Evolutionary conservation across 2,329 filamentous ascomycete species (phyloP), one percentile per base, ranked within the genome.

Genomic region (Trichoderma oligosporum): DNA sequence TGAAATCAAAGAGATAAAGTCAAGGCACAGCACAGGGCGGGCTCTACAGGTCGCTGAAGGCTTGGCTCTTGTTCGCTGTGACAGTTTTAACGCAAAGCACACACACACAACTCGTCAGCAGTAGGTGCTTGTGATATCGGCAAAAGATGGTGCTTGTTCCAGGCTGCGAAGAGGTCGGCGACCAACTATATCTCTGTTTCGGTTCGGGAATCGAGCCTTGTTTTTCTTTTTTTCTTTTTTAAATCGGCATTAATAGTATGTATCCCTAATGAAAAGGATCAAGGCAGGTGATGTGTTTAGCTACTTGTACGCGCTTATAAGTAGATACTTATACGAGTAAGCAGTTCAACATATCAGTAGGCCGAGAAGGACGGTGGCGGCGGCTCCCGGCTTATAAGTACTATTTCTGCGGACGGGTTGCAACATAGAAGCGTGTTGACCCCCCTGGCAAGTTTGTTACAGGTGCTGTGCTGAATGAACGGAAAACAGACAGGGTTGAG

Each of bases 361-460:
- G n/a, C n/a, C n/a, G n/a, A n/a, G n/a, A n/a, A n/a, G n/a, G n/a
- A n/a, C n/a, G n/a, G n/a, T n/a, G n/a, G n/a, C 51, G 45, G 51
- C 51, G 41, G 33, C 5, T 36, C 22, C 51, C 16, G 39, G 51
- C 51, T 55, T 55, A 55, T 45, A 55, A 38, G 51, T 27, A 51
- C 12, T 18, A 9, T 25, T 25, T 29, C 33, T 16, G 29, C 31
- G 25, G 41, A 45, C 41, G 51, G 51, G 39, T 46, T 46, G 51
- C 39, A 44, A 38, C 39, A 41, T 55, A 7, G 24, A 38, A 46
- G 51, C 41, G 22, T 33, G 22, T 45, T 16, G 6, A 8, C n/a
- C 6, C 22, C 51, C 47, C 51, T 27, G 39, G 51, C 41, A 29
- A 31, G 24, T 29, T 33, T 27, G 20, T 31, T 6, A 11, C n/a